These are phyloP conservation scores for Ceratocystis harringtonii DNA, from an alignment of 2,329 filamentous ascomycete species.

Conservation along the genomic window DNA sequence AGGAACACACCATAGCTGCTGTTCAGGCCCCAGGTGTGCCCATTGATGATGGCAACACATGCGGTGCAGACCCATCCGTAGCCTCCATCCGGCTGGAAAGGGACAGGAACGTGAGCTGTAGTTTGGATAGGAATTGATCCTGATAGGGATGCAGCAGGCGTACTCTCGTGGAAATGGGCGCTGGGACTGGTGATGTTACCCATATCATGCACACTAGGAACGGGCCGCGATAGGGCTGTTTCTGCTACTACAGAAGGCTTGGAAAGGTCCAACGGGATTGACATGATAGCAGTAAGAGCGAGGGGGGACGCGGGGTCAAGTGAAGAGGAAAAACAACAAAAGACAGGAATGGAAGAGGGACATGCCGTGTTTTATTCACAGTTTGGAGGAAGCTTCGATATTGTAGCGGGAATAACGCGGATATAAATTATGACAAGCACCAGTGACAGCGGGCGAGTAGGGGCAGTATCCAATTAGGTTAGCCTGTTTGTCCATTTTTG, in stretches of 20 bases:
- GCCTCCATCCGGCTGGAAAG: slow-evolving; percentile 40
- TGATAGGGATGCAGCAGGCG: background rate
- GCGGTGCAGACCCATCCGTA: slow-evolving; percentile 36
- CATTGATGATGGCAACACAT: slow-evolving; percentile 39
- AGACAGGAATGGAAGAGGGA: background rate
- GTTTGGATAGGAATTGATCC: background rate
- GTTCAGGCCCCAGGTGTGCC: slow-evolving; percentile 63
- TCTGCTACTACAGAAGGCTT: background rate
- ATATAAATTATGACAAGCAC: background rate
- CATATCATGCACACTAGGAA: background rate
- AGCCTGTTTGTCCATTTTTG: background rate
- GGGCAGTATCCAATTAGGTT: background rate
- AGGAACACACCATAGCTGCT: slow-evolving; percentile 36
- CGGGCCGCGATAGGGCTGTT: background rate
- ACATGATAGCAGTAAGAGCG: background rate
- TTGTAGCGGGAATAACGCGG: background rate
- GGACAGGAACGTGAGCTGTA: background rate
- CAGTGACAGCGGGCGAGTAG: background rate
- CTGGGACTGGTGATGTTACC: background rate
- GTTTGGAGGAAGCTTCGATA: background rate
- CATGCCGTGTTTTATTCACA: background rate
- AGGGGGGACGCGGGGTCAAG: background rate
- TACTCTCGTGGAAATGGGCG: background rate
- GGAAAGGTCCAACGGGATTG: background rate
- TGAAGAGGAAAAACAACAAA: background rate